Percentiles rank a stretch among this genome's conserved stretches.
These are phyloP conservation scores for Fusarium sp. DNA, from an alignment of 2,329 filamentous ascomycete genomes.

Conservation along the genomic window DNA sequence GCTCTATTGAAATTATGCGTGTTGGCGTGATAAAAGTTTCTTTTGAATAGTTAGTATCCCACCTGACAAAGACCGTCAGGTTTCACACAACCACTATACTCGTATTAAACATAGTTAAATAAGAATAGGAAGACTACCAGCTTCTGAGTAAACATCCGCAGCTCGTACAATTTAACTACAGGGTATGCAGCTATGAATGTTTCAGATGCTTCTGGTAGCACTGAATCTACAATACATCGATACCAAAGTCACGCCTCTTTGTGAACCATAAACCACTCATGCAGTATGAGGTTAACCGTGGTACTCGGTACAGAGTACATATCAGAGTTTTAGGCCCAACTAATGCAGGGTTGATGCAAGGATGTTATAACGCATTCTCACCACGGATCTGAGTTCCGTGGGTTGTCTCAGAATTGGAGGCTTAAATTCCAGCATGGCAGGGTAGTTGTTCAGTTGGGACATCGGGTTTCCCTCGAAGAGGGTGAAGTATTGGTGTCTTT, in stretches of 20 bases:
- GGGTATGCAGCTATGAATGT: neutral
- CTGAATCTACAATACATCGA: conserved; percentile 2
- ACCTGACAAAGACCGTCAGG: neutral
- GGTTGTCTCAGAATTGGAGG: conserved; percentile 17
- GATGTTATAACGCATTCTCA: conserved; percentile 26
- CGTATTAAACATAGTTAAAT: neutral
- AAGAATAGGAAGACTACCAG: neutral
- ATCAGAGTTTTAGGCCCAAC: neutral
- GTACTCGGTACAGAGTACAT: neutral
- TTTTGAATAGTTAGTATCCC: no score
- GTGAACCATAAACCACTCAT: conserved; percentile 5
- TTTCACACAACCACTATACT: neutral
- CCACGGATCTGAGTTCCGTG: neutral
- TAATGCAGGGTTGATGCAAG: conserved; percentile 28
- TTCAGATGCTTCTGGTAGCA: conserved; percentile 13
- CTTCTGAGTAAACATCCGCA: neutral
- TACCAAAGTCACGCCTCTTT: neutral
- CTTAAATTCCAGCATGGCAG: conserved; percentile 18
- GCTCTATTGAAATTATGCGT: neutral
- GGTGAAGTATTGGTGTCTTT: neutral
- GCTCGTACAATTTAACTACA: neutral
- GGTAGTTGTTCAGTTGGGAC: neutral
- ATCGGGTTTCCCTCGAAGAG: neutral
- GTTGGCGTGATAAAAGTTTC: neutral
- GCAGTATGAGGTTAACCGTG: neutral